phyloP scores from a whole-genome alignment of 768 basidiomycete species.

The Hortiboletus flavorubellus region DNA sequence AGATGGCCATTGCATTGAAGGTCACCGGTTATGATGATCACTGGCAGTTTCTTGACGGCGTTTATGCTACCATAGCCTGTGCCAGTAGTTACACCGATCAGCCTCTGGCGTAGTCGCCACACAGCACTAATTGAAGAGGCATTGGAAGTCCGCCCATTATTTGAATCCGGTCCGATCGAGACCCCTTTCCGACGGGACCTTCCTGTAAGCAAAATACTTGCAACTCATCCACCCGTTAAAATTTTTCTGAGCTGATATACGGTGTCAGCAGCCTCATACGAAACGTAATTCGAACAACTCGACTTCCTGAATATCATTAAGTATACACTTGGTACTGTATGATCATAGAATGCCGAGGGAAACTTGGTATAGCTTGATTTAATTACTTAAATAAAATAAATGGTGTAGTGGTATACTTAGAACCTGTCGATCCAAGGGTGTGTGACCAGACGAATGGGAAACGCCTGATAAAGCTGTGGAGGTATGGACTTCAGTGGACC shows the following conservation, averaged over 20 bases:
- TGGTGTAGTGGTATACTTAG: conserved; percentile 13
- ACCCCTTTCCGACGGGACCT: too few relatives aligned
- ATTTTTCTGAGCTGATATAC: neutral
- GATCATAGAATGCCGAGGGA: neutral
- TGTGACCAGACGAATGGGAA: conserved; percentile 62
- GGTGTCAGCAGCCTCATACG: neutral
- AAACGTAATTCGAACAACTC: neutral
- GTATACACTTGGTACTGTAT: neutral
- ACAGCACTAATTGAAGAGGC: too few relatives aligned
- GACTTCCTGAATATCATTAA: conserved; percentile 10
- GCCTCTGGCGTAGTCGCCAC: too few relatives aligned
- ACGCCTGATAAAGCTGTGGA: conserved; percentile 41
- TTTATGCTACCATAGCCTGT: too few relatives aligned
- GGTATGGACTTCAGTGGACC: conserved; percentile 34
- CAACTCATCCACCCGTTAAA: neutral
- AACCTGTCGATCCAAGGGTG: conserved; percentile 45
- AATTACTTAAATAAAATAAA: conserved; percentile 14
- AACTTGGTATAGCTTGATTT: conserved; percentile 12
- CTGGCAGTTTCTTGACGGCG: neutral
- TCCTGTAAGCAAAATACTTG: neutral
- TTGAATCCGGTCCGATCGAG: too few relatives aligned
- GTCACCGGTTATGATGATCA: neutral
- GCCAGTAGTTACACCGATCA: too few relatives aligned
- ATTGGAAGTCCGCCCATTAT: too few relatives aligned
- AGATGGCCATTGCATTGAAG: conserved; percentile 27